These are phyloP conservation scores for Penicillium hordei DNA, from an alignment of 2,329 filamentous ascomycete species.

Conservation along the genomic window DNA sequence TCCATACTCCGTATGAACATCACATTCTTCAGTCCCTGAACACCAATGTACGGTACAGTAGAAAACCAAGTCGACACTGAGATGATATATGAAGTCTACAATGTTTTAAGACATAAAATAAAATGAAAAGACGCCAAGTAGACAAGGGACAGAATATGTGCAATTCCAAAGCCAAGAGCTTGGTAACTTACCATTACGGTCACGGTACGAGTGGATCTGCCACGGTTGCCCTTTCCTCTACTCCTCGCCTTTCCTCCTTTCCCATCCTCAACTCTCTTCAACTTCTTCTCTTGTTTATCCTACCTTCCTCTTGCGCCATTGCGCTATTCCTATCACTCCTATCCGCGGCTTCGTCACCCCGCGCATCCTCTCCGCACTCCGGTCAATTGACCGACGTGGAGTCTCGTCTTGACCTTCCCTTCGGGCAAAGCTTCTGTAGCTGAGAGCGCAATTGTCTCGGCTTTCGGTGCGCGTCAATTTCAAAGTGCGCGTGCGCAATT, in stretches of 20 bases:
- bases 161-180: slow-evolving; percentile 1
- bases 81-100: not conserved
- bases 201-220: slow-evolving; percentile 19
- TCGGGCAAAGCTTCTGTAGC: not conserved
- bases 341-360: not conserved
- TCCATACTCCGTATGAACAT: not conserved
- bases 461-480: not conserved
- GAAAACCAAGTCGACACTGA: not conserved
- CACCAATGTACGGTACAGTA: not conserved
- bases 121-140: not conserved
- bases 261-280: slow-evolving; percentile 16
- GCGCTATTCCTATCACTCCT: slow-evolving; percentile 5
- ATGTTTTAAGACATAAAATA: not conserved
- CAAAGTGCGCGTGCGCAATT: slow-evolving; percentile 3
- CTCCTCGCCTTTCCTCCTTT: slow-evolving; percentile 22
- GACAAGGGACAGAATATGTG: not conserved
- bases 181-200: slow-evolving; percentile 15
- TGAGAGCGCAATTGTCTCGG: slow-evolving; percentile 1
- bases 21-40: not conserved
- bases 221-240: slow-evolving; percentile 21
- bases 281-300: slow-evolving; percentile 10
- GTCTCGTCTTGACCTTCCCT: slow-evolving; percentile 7
- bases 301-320: slow-evolving; percentile 6
- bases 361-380: slow-evolving; percentile 7
- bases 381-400: slow-evolving; percentile 1